Evolutionary conservation across 805 yeast species (phyloP).

Genomic region (Wickerhamiella kazuoi): DNA sequence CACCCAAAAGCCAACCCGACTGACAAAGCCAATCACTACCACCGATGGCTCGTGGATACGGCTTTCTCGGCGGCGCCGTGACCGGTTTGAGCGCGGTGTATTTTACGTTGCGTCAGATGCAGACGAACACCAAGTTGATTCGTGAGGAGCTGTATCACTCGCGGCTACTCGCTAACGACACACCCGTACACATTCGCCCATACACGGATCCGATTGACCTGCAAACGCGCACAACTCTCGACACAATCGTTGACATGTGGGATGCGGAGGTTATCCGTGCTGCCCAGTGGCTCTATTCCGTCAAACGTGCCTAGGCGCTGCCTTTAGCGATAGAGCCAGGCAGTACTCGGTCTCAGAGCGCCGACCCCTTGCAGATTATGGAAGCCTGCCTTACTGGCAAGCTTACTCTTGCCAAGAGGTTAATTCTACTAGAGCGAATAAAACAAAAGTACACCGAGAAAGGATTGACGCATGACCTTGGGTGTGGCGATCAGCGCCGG

Average conservation of each 20-base stretch:
- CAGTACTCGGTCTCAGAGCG: too few species aligned
- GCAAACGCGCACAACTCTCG: conserved; percentile 31
- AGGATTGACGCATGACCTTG: too few species aligned
- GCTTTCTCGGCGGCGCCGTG: conserved; percentile 44
- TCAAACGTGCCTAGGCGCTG: background rate
- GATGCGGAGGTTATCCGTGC: conserved; percentile 48
- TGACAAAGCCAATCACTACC: background rate
- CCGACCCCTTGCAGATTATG: too few species aligned
- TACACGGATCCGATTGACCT: conserved; percentile 31
- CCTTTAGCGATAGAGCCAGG: too few species aligned
- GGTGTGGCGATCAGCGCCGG: too few species aligned
- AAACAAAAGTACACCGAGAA: too few species aligned
- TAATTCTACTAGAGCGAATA: too few species aligned
- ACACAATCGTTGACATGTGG: conserved; percentile 66
- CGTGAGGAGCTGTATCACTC: conserved; percentile 32
- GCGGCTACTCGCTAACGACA: conserved; percentile 32
- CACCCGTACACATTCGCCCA: conserved; percentile 30
- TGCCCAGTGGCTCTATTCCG: conserved; percentile 42
- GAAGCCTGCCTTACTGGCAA: too few species aligned
- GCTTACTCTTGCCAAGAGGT: too few species aligned
- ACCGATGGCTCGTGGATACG: conserved; percentile 36
- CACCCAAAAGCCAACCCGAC: background rate
- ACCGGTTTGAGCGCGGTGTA: conserved; percentile 42
- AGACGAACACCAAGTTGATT: conserved; percentile 29
- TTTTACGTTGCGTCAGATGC: conserved; percentile 40